phyloP scores from a whole-genome alignment of 352 stramenopile species.

The Pythium aquatile region DNA sequence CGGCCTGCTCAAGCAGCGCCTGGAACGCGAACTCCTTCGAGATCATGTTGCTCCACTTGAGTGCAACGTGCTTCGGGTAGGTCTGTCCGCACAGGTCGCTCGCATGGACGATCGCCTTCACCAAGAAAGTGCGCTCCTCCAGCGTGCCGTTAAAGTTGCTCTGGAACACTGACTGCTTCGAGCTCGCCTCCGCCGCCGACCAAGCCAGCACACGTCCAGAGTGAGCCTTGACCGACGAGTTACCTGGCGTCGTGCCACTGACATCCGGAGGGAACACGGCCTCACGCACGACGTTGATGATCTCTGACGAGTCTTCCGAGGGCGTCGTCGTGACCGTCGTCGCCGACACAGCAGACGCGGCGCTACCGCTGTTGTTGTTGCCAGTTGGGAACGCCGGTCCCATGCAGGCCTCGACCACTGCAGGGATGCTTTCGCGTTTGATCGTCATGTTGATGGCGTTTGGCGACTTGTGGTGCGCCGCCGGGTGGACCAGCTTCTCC shows the following conservation, averaged over 20 bases:
- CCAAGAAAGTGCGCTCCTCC: slow-evolving; percentile 83
- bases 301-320: slow-evolving; percentile 25
- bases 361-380: slow-evolving; percentile 8
- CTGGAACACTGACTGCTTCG: slow-evolving; percentile 26
- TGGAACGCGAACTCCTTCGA: slow-evolving; percentile 89
- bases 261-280: slow-evolving; percentile 58
- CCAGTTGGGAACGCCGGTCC: background rate
- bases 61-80: slow-evolving; percentile 83
- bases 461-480: slow-evolving; percentile 48
- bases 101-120: slow-evolving; percentile 83
- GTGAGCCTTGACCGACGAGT: slow-evolving; percentile 5
- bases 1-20: slow-evolving; percentile 74
- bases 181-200: slow-evolving; percentile 6
- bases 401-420: slow-evolving; percentile 12
- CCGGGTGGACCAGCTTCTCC: slow-evolving; percentile 65
- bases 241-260: slow-evolving; percentile 35
- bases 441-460: slow-evolving; percentile 30
- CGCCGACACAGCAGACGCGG: background rate
- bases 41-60: slow-evolving; percentile 91
- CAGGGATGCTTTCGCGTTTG: slow-evolving; percentile 39
- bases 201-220: slow-evolving; percentile 25
- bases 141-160: slow-evolving; percentile 65
- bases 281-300: slow-evolving; percentile 55
- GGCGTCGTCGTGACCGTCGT: background rate
- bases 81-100: slow-evolving; percentile 86